These are phyloP conservation scores for Chaetomidium leptoderma DNA, from an alignment of 495 filamentous ascomycete genomes.

Conservation along the genomic window DNA sequence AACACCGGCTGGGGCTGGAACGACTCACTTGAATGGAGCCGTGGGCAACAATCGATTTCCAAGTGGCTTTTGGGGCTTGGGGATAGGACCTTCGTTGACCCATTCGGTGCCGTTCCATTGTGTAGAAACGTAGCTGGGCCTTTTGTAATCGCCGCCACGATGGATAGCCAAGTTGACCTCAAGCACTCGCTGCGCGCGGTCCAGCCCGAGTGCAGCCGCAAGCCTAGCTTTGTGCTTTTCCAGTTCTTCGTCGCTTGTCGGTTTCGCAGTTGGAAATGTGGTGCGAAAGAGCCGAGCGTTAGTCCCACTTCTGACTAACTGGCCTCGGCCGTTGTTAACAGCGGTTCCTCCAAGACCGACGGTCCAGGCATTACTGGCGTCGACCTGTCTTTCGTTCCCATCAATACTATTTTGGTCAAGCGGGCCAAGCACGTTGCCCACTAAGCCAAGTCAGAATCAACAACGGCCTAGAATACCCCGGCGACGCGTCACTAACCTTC, in stretches of 20 bases:
- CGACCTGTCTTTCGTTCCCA: constrained; percentile 45
- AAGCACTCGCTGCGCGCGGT: constrained; percentile 60
- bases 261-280: constrained; percentile 50
- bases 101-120: constrained; percentile 59
- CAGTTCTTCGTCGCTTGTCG: constrained; percentile 52
- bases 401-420: constrained; percentile 25
- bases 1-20: not conserved
- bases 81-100: constrained; percentile 46
- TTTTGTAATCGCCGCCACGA: constrained; percentile 22
- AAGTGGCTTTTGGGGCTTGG: constrained; percentile 24
- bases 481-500: constrained; percentile 18
- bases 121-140: constrained; percentile 18
- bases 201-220: constrained; percentile 78
- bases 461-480: not conserved
- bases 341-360: constrained; percentile 59
- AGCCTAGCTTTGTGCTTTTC: constrained; percentile 71
- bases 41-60: constrained; percentile 51
- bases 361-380: constrained; percentile 71
- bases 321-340: constrained; percentile 58
- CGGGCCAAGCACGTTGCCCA: constrained; percentile 38
- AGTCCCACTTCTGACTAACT: constrained; percentile 61
- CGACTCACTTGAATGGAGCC: constrained; percentile 70
- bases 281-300: constrained; percentile 72
- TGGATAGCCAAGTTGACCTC: constrained; percentile 28
- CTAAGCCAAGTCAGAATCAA: constrained; percentile 12